Percentiles rank a stretch among this genome's conserved stretches.
Evolutionary conservation across 345 rosid species (phyloP).

Genomic region (Rhodamnia argentea): DNA sequence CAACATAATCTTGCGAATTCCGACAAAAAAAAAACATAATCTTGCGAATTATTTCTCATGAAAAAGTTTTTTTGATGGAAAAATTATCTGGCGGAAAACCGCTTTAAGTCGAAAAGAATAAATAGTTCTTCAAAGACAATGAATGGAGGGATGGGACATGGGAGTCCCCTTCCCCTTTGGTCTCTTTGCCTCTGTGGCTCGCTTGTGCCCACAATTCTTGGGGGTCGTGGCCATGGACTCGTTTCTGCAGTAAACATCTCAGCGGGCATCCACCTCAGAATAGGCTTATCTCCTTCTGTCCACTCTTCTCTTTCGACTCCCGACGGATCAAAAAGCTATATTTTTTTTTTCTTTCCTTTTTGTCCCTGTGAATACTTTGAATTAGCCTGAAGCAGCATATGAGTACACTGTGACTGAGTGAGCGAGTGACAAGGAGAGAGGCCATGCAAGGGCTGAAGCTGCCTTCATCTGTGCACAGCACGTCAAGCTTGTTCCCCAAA

Average conservation of each 20-base stretch:
- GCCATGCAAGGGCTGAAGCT: conserved; percentile 36
- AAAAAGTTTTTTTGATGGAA: not conserved
- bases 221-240: not conserved
- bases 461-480: conserved; percentile 13
- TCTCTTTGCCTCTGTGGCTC: not conserved
- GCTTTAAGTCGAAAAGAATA: not conserved
- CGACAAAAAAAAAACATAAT: too few species aligned
- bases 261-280: not conserved
- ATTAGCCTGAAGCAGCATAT: not conserved
- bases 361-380: not conserved
- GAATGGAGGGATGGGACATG: too few species aligned
- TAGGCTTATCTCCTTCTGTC: conserved; percentile 2
- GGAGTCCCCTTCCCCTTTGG: rapidly evolving
- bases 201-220: not conserved
- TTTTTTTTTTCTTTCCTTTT: not conserved
- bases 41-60: not conserved
- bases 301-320: not conserved
- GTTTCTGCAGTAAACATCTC: not conserved
- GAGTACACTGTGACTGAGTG: not conserved
- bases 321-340: not conserved
- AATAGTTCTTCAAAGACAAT: not conserved
- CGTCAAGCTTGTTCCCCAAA: conserved; percentile 10
- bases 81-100: not conserved
- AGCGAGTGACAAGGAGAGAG: not conserved
- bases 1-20: not conserved